Conservation (phyloP, 2,329 filamentous ascomycete genomes). For the Colletotrichum filicis region DNA sequence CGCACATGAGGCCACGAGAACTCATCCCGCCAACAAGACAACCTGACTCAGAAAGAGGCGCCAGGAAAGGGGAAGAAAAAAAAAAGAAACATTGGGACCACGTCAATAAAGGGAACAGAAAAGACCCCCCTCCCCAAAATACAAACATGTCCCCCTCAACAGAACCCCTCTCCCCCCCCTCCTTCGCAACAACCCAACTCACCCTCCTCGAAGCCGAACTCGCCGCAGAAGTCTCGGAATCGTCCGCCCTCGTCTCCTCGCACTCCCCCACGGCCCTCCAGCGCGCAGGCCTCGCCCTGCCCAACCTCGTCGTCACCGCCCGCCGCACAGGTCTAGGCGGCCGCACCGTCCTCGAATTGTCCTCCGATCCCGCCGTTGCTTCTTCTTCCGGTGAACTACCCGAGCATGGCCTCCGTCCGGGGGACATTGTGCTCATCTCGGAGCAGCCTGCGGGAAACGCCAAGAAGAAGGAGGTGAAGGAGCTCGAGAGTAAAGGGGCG, state of each 20-base stretch:
- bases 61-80: no score
- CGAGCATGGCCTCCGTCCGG: conserved; percentile 79
- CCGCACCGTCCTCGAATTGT: conserved; percentile 87
- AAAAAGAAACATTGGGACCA: neutral
- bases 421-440: conserved; percentile 81
- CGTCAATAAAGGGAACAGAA: neutral
- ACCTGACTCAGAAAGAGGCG: no score
- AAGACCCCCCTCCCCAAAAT: neutral
- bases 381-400: conserved; percentile 64
- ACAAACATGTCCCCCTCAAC: conserved; percentile 45
- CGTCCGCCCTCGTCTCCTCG: conserved; percentile 72
- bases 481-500: conserved; percentile 74
- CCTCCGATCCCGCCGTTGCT: conserved; percentile 76
- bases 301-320: conserved; percentile 78
- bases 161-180: conserved; percentile 67
- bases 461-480: conserved; percentile 78
- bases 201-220: conserved; percentile 77
- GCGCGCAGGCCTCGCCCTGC: conserved; percentile 81
- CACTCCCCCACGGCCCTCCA: conserved; percentile 77
- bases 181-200: conserved; percentile 79
- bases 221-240: conserved; percentile 77
- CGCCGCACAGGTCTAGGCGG: conserved; percentile 91
- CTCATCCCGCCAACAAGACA: neutral
- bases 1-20: neutral
- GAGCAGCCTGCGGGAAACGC: conserved; percentile 80